Conservation (phyloP, 1,284 basidiomycete genomes). For the Termitomyces sp. region DNA sequence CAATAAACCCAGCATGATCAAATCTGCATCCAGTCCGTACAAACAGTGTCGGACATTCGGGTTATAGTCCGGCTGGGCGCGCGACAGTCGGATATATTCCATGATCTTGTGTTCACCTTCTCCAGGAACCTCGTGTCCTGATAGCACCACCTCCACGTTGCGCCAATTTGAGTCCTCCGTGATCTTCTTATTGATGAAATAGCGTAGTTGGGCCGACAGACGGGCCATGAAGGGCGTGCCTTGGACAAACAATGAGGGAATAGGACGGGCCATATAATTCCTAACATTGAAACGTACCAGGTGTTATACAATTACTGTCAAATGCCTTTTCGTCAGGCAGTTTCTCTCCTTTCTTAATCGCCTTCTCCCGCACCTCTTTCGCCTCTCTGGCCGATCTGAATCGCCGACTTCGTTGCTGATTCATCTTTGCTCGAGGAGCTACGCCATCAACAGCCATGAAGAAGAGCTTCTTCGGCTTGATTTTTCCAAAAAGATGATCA, state of each 20-base stretch:
- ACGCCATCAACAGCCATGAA: conserved; percentile 99
- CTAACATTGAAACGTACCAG: conserved; percentile 52
- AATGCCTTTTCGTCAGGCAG: conserved; percentile 93
- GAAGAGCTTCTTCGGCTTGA: conserved; percentile 94
- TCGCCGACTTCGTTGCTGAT: conserved; percentile 92
- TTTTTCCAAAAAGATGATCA: conserved; percentile 94
- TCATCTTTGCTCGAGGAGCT: conserved; percentile 99
- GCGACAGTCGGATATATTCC: conserved; percentile 94
- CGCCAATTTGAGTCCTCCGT: conserved; percentile 94
- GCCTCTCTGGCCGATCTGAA: conserved; percentile 96
- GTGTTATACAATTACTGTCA: conserved; percentile 99
- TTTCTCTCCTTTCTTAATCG: conserved; percentile 84
- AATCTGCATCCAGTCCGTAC: conserved; percentile 96
- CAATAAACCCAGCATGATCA: conserved; percentile 96
- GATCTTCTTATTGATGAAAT: conserved; percentile 97
- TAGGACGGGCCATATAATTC: conserved; percentile 2
- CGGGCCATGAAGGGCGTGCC: conserved; percentile 94
- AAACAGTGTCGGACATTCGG: conserved; percentile 94
- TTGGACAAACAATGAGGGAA: conserved; percentile 23
- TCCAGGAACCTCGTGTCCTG: conserved; percentile 97
- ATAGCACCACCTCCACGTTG: conserved; percentile 88
- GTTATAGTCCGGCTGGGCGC: conserved; percentile 93
- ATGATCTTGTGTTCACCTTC: conserved; percentile 99
- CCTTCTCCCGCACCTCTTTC: conserved; percentile 83
- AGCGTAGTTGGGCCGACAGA: conserved; percentile 87